phyloP scores from a whole-genome alignment of 371 early-diverging fungal genomes.

The Zychaea mexicana region DNA sequence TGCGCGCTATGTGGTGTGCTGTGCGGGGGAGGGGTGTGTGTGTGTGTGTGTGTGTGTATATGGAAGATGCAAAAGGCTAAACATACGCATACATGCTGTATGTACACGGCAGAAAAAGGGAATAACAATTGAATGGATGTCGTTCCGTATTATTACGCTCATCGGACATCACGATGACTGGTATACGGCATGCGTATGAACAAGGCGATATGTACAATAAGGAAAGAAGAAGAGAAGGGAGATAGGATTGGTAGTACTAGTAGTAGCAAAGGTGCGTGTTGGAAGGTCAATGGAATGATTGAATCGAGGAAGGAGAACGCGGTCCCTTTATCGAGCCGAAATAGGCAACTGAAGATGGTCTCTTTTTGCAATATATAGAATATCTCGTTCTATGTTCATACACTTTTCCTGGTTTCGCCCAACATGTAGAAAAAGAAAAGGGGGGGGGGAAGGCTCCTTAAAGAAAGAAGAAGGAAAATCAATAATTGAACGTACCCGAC shows the following conservation, averaged over 20 bases:
- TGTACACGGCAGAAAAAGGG: neutral
- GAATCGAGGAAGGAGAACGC: neutral
- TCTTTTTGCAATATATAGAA: neutral
- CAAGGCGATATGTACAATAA: too few relatives aligned
- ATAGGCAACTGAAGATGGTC: neutral
- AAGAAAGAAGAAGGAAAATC: slow-evolving; percentile 5
- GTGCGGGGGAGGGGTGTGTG: neutral
- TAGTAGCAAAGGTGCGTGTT: too few relatives aligned
- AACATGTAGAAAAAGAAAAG: neutral
- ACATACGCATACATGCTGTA: neutral
- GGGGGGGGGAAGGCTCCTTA: neutral
- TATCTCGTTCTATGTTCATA: too few relatives aligned
- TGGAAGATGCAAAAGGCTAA: neutral
- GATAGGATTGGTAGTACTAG: too few relatives aligned
- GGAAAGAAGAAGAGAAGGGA: too few relatives aligned
- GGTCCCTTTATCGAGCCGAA: slow-evolving; percentile 2
- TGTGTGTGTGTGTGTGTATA: neutral
- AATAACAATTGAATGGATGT: neutral
- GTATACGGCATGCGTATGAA: too few relatives aligned
- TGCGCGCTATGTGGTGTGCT: too few relatives aligned
- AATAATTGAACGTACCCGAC: slow-evolving; percentile 57
- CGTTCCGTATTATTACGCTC: neutral
- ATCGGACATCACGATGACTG: too few relatives aligned
- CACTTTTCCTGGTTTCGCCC: too few relatives aligned
- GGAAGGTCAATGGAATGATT: neutral